These are phyloP conservation scores for Colletotrichum euphorbiae DNA, from an alignment of 2,329 filamentous ascomycete species.

Conservation along the genomic window DNA sequence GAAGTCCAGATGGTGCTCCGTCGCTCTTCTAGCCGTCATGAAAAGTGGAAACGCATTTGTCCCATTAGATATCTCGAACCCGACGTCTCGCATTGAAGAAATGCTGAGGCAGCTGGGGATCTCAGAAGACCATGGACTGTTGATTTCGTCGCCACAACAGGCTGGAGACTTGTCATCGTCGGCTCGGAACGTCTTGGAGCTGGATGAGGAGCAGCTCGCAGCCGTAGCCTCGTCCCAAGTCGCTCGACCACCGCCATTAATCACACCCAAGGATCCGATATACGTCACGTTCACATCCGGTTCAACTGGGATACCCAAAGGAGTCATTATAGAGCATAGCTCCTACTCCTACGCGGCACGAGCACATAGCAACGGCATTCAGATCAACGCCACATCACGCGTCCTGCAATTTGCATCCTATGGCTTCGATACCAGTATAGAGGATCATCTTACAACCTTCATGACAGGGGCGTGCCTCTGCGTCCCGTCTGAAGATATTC, in stretches of 20 bases:
- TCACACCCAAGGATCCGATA: conserved; percentile 9
- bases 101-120: conserved; percentile 18
- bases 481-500: conserved; percentile 62
- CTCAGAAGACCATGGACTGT: background rate
- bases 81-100: background rate
- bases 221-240: background rate
- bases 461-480: conserved; percentile 71
- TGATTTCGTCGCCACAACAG: conserved; percentile 9
- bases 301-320: conserved; percentile 43
- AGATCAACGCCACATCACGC: background rate
- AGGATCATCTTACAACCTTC: conserved; percentile 64
- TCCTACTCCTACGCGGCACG: conserved; percentile 41
- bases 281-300: conserved; percentile 44
- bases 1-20: conserved; percentile 45
- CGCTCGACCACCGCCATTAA: background rate
- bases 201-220: background rate
- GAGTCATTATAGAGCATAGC: conserved; percentile 24
- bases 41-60: conserved; percentile 49
- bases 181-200: background rate
- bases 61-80: conserved; percentile 43
- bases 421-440: conserved; percentile 64
- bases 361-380: conserved; percentile 6
- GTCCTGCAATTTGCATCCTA: conserved; percentile 61
- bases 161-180: background rate
- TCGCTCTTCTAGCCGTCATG: conserved; percentile 47